These are phyloP conservation scores for Lolium rigidum DNA, from an alignment of 176 grass and related monocot species.

Conservation along the genomic window DNA sequence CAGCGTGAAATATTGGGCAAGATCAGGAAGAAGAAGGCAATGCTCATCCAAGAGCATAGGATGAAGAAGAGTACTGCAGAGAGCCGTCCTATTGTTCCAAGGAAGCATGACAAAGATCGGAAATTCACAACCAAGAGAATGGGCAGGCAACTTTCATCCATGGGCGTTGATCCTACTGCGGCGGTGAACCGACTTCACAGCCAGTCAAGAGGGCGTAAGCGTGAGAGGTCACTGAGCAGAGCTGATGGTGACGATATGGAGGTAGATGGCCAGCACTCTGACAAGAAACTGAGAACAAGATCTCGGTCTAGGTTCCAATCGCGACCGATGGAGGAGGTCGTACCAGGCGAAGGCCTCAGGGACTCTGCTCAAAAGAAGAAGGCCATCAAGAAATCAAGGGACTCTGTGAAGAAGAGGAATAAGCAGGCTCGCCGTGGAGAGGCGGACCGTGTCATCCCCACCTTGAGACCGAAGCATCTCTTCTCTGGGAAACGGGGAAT, in stretches of 20 bases:
- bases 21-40: constrained; percentile 70
- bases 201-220: constrained; percentile 60
- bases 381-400: constrained; percentile 63
- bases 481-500: constrained; percentile 71
- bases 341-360: constrained; percentile 76
- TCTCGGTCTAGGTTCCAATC: constrained; percentile 60
- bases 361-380: constrained; percentile 72
- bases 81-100: constrained; percentile 82
- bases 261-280: constrained; percentile 55
- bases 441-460: constrained; percentile 77
- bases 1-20: constrained; percentile 57
- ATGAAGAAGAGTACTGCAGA: constrained; percentile 91
- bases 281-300: constrained; percentile 48
- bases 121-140: constrained; percentile 52
- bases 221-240: constrained; percentile 68
- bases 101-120: constrained; percentile 54
- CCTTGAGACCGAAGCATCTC: constrained; percentile 87
- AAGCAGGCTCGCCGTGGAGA: constrained; percentile 81
- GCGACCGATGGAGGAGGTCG: constrained; percentile 48
- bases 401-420: constrained; percentile 62
- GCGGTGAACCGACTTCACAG: constrained; percentile 48
- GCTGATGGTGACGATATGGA: constrained; percentile 54
- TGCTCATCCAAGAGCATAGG: constrained; percentile 79
- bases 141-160: constrained; percentile 51
- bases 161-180: constrained; percentile 56